phyloP scores from a whole-genome alignment of 192 early-diverging fungal species.

The Phlyctochytrium planicorne region DNA sequence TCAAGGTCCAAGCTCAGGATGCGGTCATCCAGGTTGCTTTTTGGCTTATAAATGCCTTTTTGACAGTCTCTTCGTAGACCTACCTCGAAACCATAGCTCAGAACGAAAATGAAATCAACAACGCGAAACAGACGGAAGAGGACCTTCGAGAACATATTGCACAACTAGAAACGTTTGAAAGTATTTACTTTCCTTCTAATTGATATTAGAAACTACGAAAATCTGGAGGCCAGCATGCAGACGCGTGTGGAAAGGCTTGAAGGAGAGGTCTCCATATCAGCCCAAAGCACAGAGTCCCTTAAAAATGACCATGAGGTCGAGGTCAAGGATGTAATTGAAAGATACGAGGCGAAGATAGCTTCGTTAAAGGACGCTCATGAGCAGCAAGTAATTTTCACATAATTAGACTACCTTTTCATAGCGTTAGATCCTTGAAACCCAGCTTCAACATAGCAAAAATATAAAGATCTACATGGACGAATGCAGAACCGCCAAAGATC shows the following conservation, averaged over 20 bases:
- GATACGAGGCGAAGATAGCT: constrained; percentile 9
- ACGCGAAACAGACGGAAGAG: constrained; percentile 7
- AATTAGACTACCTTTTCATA: constrained; percentile 2
- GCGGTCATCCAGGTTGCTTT: constrained; percentile 34
- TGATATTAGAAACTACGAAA: neutral
- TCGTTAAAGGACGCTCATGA: constrained; percentile 12
- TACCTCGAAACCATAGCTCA: constrained; percentile 33
- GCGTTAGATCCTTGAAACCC: constrained; percentile 16
- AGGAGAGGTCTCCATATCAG: neutral
- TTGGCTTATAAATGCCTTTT: too few species aligned
- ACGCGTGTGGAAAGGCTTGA: neutral
- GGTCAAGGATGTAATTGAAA: constrained; percentile 8
- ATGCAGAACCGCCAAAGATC: neutral
- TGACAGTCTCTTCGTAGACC: constrained; percentile 11
- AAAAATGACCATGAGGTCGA: constrained; percentile 12
- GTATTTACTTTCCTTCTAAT: too few species aligned
- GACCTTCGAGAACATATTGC: neutral
- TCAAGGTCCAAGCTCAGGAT: constrained; percentile 32
- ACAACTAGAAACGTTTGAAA: neutral
- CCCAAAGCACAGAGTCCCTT: constrained; percentile 6
- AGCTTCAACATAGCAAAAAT: constrained; percentile 12
- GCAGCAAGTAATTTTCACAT: constrained; percentile 9
- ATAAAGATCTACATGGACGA: constrained; percentile 20
- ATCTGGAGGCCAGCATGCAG: neutral
- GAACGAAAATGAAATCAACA: constrained; percentile 17